Evolutionary conservation across 495 filamentous ascomycete genomes (phyloP), one percentile per base, ranked within the genome.

Genomic region (Xylaria intraflava): DNA sequence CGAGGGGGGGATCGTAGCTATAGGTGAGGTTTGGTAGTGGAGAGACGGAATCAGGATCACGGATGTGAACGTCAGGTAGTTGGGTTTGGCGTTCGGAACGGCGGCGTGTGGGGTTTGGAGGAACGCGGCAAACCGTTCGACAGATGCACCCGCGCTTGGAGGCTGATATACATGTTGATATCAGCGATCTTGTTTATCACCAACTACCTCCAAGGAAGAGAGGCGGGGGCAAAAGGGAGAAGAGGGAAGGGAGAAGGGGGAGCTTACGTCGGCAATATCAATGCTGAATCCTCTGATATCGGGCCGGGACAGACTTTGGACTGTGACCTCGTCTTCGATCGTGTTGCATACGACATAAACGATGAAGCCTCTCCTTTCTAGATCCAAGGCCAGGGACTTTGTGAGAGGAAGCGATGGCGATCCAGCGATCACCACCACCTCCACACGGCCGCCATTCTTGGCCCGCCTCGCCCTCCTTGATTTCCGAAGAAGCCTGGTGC

Each of bases 311-410:
- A 94, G 79, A 33, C 80, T 77, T 46, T 87, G 83, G 24, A 97
- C 83, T 30, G 83, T 68, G 12, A 86, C 77, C 59, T 97, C 94
- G 56, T 97, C 94, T 44, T 93, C 86, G 40, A 79, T 66, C 8
- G 80, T 86, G 52, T 78, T 84, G 55, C 88, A 90, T 0, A 93
- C 86, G 45, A 98, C 74, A 62, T 88, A 97, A 20, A 97, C 90
- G 42, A 97, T 88, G 64, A 95, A 97, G 12, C 94, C 94, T 46
- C 90, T 81, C 46, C 90, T 80, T 67, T 97, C 93, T 51, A 98
- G 65, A 61, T 97, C 94, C 24, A 88, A 64, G 1, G 88, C 81
- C 51, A 98, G 79, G 14, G 88, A 86, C 55, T 83, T 80, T 1
- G 87, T 89, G 60, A 95, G 75, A 17, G 90, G 88, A 53, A 93